phyloP scores from a whole-genome alignment of 345 rosid species.

The Lenwebbia sp. region DNA sequence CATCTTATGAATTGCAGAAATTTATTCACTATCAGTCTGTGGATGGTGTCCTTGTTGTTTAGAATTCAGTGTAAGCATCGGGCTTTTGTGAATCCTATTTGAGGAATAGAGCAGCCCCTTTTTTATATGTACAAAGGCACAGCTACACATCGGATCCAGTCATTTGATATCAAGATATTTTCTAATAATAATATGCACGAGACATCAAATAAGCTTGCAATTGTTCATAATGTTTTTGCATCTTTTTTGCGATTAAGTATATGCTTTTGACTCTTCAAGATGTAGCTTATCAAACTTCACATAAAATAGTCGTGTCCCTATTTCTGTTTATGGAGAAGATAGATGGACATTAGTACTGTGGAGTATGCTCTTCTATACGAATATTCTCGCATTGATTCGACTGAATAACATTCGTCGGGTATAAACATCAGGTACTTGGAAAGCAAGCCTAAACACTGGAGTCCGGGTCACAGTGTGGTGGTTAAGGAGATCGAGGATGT shows the following conservation, averaged over 20 bases:
- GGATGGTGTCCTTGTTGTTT: not conserved
- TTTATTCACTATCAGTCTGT: not conserved
- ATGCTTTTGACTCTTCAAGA: not conserved
- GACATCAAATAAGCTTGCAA: not conserved
- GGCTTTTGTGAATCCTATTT: not conserved
- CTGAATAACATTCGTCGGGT: not conserved
- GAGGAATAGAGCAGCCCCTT: not conserved
- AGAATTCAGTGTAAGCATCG: not conserved
- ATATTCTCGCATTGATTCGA: not conserved
- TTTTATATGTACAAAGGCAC: not conserved
- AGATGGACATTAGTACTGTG: not conserved
- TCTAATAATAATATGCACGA: not conserved
- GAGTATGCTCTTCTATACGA: not conserved
- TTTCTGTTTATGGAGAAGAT: not conserved
- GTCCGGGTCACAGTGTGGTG: conserved; percentile 31
- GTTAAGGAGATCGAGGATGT: conserved; percentile 61
- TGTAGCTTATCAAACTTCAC: not conserved
- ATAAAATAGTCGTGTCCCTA: not conserved
- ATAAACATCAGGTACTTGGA: conserved; percentile 46
- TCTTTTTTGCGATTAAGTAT: not conserved
- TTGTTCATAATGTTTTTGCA: not conserved
- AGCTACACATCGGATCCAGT: not conserved
- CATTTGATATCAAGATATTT: not conserved
- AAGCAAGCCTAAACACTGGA: conserved; percentile 59
- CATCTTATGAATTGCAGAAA: not conserved